Percentiles rank a stretch among this genome's conserved stretches.
Conservation (phyloP, 78 protist genomes). For the Trichosphaerium sp. region DNA sequence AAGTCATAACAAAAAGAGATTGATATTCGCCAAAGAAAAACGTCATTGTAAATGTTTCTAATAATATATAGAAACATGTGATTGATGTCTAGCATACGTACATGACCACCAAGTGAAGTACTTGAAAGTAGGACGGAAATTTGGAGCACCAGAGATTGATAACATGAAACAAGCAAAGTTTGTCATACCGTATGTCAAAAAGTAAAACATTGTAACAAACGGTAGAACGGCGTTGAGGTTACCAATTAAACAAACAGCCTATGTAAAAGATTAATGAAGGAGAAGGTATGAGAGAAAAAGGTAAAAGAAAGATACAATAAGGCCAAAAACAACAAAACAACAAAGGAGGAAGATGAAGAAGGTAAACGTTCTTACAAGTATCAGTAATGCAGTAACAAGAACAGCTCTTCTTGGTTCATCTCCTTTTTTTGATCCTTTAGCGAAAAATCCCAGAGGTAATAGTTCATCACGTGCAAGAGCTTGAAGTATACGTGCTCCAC, state of each 20-base stretch:
- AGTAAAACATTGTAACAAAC: slow-evolving; percentile 36
- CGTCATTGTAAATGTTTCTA: too few species aligned
- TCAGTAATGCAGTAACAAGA: background rate
- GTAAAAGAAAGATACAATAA: background rate
- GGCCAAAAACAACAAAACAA: too few species aligned
- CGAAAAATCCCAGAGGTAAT: background rate
- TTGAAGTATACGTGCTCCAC: background rate
- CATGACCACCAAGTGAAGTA: background rate
- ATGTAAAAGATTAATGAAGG: background rate
- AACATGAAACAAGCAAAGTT: slow-evolving; percentile 46
- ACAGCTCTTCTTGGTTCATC: background rate
- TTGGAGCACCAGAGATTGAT: slow-evolving; percentile 18
- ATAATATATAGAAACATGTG: too few species aligned
- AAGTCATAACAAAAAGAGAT: too few species aligned
- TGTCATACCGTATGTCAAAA: slow-evolving; percentile 27
- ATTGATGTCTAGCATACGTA: background rate
- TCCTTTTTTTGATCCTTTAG: background rate
- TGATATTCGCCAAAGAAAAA: too few species aligned
- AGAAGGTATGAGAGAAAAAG: background rate
- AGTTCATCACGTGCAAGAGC: background rate
- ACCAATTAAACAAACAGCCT: too few species aligned
- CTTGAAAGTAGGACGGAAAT: slow-evolving; percentile 48
- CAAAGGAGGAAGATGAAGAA: too few species aligned
- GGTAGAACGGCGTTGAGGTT: slow-evolving; percentile 46
- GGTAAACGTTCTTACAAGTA: background rate